phyloP scores from a whole-genome alignment of 352 stramenopile genomes.

The Pythium grandisporangium region DNA sequence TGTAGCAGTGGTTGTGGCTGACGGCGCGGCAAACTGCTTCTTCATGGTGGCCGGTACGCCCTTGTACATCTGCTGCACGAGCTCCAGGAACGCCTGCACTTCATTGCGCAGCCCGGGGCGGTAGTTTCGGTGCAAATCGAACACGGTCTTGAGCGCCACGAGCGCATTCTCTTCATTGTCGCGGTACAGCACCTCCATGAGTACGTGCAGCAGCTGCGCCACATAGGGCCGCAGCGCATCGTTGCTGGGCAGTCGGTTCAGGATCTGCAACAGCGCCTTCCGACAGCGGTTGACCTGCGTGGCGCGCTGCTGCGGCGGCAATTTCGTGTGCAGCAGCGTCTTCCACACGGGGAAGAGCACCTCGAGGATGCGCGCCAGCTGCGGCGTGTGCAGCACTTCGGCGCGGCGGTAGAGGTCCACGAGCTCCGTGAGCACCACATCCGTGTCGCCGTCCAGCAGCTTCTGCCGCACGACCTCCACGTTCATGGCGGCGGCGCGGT shows the following conservation, averaged over 20 bases:
- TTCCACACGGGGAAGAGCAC: conserved; percentile 88
- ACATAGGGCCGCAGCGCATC: conserved; percentile 93
- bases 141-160: conserved; percentile 92
- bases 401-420: conserved; percentile 80
- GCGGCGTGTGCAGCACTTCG: conserved; percentile 83
- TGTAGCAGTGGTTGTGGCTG: conserved; percentile 3
- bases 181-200: conserved; percentile 90
- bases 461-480: conserved; percentile 82
- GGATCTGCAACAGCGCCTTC: conserved; percentile 91
- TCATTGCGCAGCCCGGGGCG: conserved; percentile 83
- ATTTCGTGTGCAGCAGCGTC: conserved; percentile 63
- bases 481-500: conserved; percentile 67
- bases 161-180: conserved; percentile 98
- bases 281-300: conserved; percentile 84
- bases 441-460: conserved; percentile 67
- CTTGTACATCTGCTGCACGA: conserved; percentile 89
- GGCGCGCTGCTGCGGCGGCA: conserved; percentile 64
- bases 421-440: conserved; percentile 76
- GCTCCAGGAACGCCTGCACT: conserved; percentile 84
- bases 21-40: conserved; percentile 71
- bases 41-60: conserved; percentile 75
- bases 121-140: conserved; percentile 97
- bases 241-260: conserved; percentile 93
- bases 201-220: conserved; percentile 84
- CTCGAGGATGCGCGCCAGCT: conserved; percentile 89